Evolutionary conservation across 2,329 filamentous ascomycete species (phyloP), one percentile per base, ranked within the genome.

Genomic region (Pestalotiopsis fici): DNA sequence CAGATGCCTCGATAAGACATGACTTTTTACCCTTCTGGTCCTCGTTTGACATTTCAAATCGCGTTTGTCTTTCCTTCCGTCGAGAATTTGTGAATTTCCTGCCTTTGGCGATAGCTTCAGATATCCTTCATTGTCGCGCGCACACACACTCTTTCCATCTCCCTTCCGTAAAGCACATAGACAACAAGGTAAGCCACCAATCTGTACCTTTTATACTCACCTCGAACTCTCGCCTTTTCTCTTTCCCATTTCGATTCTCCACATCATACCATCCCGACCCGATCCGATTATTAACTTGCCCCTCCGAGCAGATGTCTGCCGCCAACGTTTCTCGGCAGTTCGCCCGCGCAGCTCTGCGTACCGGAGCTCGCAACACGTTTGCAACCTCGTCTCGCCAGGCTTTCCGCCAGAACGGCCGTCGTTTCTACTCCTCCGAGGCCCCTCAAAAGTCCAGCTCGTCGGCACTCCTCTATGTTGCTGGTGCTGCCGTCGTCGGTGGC

Each of bases 341-440:
- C 74, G 81, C 85, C 78, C 87, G 87, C 77, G 83, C 86, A 72
- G 84, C 90, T 67, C 82, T 91, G 77, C 88, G 88, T 76, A 83
- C 87, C 74, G 80, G 85, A 65, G 81, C 87, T 57, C 89, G 87
- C 75, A 87, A 83, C 75, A 83, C 88, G 71, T 86, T 93, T 78
- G 82, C 84, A 72, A 83, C 86, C 66, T 84, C 86, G 59, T 85
- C 87, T 65, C 88, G 91, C 73, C 88, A 91, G 75, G 86, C 88
- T 73, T 90, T 94, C 85, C 92, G 91, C 80, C 89, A 90, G 77
- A 86, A 91, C 75, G 89, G 89, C 75, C 92, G 91, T 73, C 93
- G 94, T 72, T 90, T 90, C 81, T 97, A 97, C 83, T 91, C 94
- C 57, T 91, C 92, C 66, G 90, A 90, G 81, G 82, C 88, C 65